Percentiles rank a stretch among this genome's conserved stretches.
Evolutionary conservation across 75 land plant genomes (phyloP).

Genomic region (Cryptomeria japonica): DNA sequence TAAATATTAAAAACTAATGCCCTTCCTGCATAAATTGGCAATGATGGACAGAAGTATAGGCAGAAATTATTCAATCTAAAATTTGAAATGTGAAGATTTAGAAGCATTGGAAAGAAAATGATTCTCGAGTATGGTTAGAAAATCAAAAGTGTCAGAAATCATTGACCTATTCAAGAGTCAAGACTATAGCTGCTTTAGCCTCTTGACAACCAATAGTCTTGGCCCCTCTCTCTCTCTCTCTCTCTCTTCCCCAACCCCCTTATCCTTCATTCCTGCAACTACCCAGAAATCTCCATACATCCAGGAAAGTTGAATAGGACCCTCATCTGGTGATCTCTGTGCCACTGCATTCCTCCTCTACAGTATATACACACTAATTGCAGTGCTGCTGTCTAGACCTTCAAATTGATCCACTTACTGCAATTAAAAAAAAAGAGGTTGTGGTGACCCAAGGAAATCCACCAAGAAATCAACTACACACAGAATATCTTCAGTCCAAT

Average conservation of each 20-base stretch:
- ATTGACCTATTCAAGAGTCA: background rate
- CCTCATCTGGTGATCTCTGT: background rate
- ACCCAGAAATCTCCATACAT: background rate
- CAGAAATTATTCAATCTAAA: background rate
- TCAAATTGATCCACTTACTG: background rate
- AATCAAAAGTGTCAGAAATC: background rate
- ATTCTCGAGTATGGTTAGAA: too few species aligned
- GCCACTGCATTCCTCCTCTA: background rate
- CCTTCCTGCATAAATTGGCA: background rate
- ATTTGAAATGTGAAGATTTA: too few species aligned
- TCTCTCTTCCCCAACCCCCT: background rate
- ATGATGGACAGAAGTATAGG: background rate
- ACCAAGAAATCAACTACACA: background rate
- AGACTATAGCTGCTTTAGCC: background rate
- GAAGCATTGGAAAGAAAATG: background rate
- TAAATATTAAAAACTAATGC: too few species aligned
- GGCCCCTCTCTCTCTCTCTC: background rate
- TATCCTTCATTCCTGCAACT: background rate
- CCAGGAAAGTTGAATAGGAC: background rate
- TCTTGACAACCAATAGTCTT: background rate
- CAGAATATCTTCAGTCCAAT: background rate
- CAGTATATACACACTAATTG: background rate
- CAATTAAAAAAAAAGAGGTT: background rate
- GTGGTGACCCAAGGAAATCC: background rate
- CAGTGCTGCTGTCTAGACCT: background rate